Evolutionary conservation across 495 filamentous ascomycete genomes (phyloP), one percentile per base, ranked within the genome.

Genomic region (Filosporella fistucella): DNA sequence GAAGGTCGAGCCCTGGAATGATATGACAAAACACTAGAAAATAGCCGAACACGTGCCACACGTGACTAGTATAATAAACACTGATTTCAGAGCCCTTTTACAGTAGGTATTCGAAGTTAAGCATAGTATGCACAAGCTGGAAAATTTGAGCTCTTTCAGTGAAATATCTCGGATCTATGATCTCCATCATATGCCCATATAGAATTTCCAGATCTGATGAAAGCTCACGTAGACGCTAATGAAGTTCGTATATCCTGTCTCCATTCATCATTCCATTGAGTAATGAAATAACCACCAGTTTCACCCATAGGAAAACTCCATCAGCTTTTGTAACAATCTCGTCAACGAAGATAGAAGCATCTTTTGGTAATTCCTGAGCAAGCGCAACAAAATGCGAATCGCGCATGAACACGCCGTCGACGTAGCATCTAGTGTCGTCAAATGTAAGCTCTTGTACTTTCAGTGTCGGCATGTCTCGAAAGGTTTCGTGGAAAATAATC

Each of bases 231-330:
- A 58, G 44, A 12, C 53, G 58, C 22, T 35, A 12, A 16, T 45
- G 44, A 14, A 67, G 44, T 12, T 56, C 49, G 1, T 11, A n/a
- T 18, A 56, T 34, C 1, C 34, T 42, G 43, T 67, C 64, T 7
- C 43, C 22, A 20, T 61, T 56, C 0, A 22, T 36, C 13, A 63
- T 30, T 3, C 58, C 63, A 2, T 49, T 33, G 0, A 35, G 46
- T 0, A 65, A 37, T 2, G 39, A 43, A 13, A 21, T 42, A 1
- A 50, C 42, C 3, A 65, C 63, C 0, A 65, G 44, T 23, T 63
- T 49, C 1, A 67, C 61, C 69, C 71, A 72, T 18, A 69, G 56
- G 44, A 71, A 72, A 0, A 72, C 68, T 2, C 70, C 70, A 14
- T 59, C 22, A 4, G 69, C 61, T 45, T 45, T 61, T 6, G 51